Conservation (phyloP, 2,329 filamentous ascomycete species). For the Paradendryphiella salina region DNA sequence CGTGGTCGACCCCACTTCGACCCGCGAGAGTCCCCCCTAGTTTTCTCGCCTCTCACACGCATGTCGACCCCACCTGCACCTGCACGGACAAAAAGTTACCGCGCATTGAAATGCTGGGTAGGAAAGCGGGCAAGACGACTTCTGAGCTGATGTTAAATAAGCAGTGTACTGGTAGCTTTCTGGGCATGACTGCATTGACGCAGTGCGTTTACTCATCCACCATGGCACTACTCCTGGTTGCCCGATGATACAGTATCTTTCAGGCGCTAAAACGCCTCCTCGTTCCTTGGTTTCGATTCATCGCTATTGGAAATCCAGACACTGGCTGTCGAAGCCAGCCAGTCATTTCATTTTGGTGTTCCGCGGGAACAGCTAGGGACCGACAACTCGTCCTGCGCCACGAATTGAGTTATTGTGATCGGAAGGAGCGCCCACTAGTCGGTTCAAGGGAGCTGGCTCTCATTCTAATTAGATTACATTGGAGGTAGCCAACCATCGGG, state of each 20-base stretch:
- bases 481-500: too few relatives aligned
- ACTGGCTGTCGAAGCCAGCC: not conserved
- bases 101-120: not conserved
- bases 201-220: not conserved
- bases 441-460: too few relatives aligned
- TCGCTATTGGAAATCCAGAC: not conserved
- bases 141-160: too few relatives aligned
- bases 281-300: not conserved
- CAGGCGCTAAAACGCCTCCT: not conserved
- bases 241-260: too few relatives aligned
- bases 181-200: not conserved
- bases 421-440: too few relatives aligned
- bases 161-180: too few relatives aligned
- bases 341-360: not conserved
- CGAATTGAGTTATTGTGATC: too few relatives aligned
- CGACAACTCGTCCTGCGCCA: too few relatives aligned
- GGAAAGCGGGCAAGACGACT: too few relatives aligned
- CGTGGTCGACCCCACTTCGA: not conserved
- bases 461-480: too few relatives aligned
- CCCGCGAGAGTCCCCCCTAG: not conserved
- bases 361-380: too few relatives aligned
- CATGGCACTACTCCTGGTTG: not conserved
- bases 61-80: not conserved
- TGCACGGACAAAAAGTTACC: not conserved
- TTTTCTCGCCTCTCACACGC: too few relatives aligned